phyloP scores from a whole-genome alignment of 176 grass and related monocot genomes.

The Tuctoria greenei region DNA sequence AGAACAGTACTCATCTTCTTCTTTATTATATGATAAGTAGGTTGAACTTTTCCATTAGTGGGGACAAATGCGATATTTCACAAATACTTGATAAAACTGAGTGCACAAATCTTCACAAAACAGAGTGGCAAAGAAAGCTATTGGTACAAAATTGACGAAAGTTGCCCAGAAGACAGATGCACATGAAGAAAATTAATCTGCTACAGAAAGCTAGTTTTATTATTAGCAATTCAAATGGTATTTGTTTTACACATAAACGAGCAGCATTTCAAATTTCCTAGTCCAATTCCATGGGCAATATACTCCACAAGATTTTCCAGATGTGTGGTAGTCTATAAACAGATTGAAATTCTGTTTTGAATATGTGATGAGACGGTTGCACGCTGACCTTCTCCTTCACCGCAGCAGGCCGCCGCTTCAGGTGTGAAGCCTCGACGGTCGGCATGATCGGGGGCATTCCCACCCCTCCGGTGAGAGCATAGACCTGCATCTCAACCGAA shows the following conservation, averaged over 20 bases:
- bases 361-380: neutral
- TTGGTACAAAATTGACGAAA: neutral
- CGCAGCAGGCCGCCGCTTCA: constrained; percentile 67
- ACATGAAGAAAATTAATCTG: neutral
- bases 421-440: constrained; percentile 69
- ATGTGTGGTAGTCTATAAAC: no score
- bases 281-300: neutral
- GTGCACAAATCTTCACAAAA: neutral
- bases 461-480: constrained; percentile 86
- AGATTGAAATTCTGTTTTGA: no score
- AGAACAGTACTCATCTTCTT: constrained; percentile 9
- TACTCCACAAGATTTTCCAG: no score
- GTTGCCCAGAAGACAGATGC: neutral
- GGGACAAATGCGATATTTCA: neutral
- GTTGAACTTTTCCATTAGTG: neutral
- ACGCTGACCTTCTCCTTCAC: constrained; percentile 45
- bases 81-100: neutral
- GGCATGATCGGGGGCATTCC: constrained; percentile 83
- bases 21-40: neutral
- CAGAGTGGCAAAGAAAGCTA: neutral
- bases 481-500: constrained; percentile 46
- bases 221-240: neutral
- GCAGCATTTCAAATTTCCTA: neutral
- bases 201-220: neutral
- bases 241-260: neutral